Percentiles rank a stretch among this genome's conserved stretches.
Conservation (phyloP, 495 filamentous ascomycete species). For the Xylaria longipes region DNA sequence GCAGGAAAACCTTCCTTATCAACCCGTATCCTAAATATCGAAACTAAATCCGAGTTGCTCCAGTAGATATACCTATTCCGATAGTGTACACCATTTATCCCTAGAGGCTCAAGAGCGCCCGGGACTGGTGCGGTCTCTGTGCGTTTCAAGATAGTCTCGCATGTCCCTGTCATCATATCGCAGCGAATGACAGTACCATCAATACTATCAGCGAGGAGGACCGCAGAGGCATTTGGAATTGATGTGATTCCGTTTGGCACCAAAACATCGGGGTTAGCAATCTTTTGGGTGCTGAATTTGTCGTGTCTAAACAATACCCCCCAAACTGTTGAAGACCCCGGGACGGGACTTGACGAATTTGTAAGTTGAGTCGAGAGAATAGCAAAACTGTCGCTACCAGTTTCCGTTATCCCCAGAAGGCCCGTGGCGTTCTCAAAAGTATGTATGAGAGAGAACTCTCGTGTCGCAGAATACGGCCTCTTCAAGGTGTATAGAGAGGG, state of each 20-base stretch:
- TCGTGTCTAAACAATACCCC: constrained; percentile 29
- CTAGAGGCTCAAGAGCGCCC: constrained; percentile 36
- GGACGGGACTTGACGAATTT: constrained; percentile 34
- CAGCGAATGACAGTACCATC: constrained; percentile 45
- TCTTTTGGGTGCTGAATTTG: constrained; percentile 30
- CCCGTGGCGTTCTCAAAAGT: constrained; percentile 45
- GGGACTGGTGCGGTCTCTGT: constrained; percentile 27
- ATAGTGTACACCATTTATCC: constrained; percentile 52
- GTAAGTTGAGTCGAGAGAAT: constrained; percentile 42
- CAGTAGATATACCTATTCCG: constrained; percentile 45
- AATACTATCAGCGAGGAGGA: constrained; percentile 47
- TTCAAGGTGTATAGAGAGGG: constrained; percentile 41
- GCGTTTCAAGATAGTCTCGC: constrained; percentile 32
- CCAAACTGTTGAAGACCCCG: constrained; percentile 45
- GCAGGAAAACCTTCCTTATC: constrained; percentile 37
- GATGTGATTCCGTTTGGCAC: constrained; percentile 48
- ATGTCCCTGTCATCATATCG: constrained; percentile 33
- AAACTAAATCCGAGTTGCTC: constrained; percentile 47
- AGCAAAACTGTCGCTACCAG: constrained; percentile 48
- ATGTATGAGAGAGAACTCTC: constrained; percentile 43
- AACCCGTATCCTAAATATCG: constrained; percentile 42
- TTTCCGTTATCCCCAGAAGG: constrained; percentile 49
- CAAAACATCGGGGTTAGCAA: constrained; percentile 40
- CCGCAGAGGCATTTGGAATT: constrained; percentile 26
- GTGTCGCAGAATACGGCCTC: constrained; percentile 33